Evolutionary conservation across 1,284 basidiomycete genomes (phyloP).

Genomic region (Ustilago loliicola): DNA sequence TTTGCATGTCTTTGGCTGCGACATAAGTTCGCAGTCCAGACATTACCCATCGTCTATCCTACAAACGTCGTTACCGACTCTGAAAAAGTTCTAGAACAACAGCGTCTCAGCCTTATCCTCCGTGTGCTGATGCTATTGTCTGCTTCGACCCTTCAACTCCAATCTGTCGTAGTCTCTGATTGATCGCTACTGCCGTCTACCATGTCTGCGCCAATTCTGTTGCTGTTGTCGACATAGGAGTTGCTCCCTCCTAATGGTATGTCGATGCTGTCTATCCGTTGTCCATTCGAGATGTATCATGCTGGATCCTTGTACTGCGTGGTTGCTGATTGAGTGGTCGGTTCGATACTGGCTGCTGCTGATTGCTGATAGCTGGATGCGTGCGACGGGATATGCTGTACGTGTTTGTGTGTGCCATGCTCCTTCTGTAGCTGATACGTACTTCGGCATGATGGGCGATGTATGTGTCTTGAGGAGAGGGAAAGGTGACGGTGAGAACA

Average conservation of each 20-base stretch:
- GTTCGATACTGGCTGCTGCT: slow-evolving; percentile 1
- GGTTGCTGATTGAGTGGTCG: not conserved
- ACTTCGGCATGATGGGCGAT: slow-evolving; percentile 68
- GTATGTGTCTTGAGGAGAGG: slow-evolving; percentile 53
- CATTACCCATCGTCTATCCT: no score
- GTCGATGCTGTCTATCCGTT: not conserved
- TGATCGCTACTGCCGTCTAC: no score
- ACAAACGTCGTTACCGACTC: no score
- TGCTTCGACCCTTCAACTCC: no score
- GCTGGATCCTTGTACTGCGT: not conserved
- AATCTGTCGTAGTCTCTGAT: no score
- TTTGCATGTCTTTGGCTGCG: no score
- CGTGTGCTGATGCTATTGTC: no score
- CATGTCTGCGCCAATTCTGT: no score
- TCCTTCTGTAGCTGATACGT: slow-evolving; percentile 34
- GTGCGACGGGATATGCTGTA: slow-evolving; percentile 6
- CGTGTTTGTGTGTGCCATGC: not conserved
- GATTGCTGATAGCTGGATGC: not conserved
- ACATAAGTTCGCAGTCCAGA: no score
- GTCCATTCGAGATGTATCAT: not conserved
- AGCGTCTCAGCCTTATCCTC: no score
- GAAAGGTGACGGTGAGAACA: slow-evolving; percentile 41
- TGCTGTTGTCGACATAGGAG: no score
- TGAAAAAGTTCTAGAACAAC: no score
- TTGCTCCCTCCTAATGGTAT: not conserved